Evolutionary conservation across 225 moss, liverwort and hornwort genomes (phyloP).

Genomic region (Ulota crispa): DNA sequence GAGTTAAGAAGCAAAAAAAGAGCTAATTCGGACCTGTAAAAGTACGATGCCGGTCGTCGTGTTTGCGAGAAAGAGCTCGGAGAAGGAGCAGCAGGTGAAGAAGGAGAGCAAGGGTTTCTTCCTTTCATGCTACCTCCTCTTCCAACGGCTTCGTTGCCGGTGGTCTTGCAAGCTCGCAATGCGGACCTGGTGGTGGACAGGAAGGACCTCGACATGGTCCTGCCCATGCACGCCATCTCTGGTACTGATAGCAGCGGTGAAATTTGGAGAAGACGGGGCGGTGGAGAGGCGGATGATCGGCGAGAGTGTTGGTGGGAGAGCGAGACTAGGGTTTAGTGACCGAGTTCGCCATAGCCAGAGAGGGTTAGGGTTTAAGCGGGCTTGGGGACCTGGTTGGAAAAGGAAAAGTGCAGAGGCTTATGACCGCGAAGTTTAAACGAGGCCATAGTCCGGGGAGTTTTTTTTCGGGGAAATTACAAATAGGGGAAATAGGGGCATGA

Average conservation of each 20-base stretch:
- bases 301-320: neutral
- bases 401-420: neutral
- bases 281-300: neutral
- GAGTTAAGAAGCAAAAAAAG: too few species aligned
- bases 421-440: neutral
- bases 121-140: slow-evolving; percentile 24
- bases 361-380: slow-evolving; percentile 38
- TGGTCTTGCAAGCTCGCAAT: slow-evolving; percentile 37
- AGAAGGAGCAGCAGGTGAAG: slow-evolving; percentile 21
- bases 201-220: slow-evolving; percentile 47
- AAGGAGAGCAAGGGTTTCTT: slow-evolving; percentile 26
- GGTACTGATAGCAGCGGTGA: neutral
- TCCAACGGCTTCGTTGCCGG: slow-evolving; percentile 13
- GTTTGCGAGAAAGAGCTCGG: slow-evolving; percentile 27
- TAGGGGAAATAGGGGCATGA: too few species aligned
- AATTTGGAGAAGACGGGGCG: neutral
- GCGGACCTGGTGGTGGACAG: slow-evolving; percentile 51
- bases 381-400: neutral
- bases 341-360: neutral
- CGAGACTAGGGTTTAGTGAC: slow-evolving; percentile 5
- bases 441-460: too few species aligned
- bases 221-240: slow-evolving; percentile 51
- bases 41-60: slow-evolving; percentile 44
- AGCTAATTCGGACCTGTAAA: slow-evolving; percentile 30
- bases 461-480: too few species aligned